phyloP scores from a whole-genome alignment of 176 grass and related monocot species.

The Phoenix dactylifera region DNA sequence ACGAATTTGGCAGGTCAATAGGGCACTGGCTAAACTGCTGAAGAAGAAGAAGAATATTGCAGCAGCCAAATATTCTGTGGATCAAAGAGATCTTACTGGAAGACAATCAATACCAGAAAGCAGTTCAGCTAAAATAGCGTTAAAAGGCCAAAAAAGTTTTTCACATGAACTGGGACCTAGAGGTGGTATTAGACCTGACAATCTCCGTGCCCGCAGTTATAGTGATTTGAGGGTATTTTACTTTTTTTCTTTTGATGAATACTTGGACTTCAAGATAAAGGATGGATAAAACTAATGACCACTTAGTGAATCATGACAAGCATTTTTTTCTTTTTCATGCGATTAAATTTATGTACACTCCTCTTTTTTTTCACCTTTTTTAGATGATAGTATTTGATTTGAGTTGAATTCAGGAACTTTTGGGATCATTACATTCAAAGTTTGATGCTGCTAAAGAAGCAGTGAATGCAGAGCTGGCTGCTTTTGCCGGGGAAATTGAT shows the following conservation, averaged over 20 bases:
- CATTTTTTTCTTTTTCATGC: no score
- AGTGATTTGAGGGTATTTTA: slow-evolving; percentile 23
- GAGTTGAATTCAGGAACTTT: slow-evolving; percentile 20
- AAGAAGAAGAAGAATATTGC: neutral
- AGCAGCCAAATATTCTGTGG: slow-evolving; percentile 1
- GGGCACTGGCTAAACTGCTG: neutral
- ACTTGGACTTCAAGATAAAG: no score
- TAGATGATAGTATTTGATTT: slow-evolving; percentile 1
- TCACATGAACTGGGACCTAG: slow-evolving; percentile 35
- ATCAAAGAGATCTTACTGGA: slow-evolving; percentile 1
- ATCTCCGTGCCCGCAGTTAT: slow-evolving; percentile 25
- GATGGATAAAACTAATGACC: no score
- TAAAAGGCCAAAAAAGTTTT: slow-evolving; percentile 26
- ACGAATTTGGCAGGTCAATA: slow-evolving; percentile 13
- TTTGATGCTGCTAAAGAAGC: slow-evolving; percentile 27
- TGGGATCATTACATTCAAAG: slow-evolving; percentile 19
- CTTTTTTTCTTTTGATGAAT: neutral
- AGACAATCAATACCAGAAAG: slow-evolving; percentile 13
- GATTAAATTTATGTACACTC: no score
- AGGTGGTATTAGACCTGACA: slow-evolving; percentile 12
- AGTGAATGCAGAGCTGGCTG: slow-evolving; percentile 24
- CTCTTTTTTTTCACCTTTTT: slow-evolving; percentile 4
- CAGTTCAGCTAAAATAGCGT: neutral
- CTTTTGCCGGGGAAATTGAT: slow-evolving; percentile 12
- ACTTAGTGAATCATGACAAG: no score